These are phyloP conservation scores for Aspergillus phoenicis DNA, from an alignment of 2,329 filamentous ascomycete genomes.

Conservation along the genomic window DNA sequence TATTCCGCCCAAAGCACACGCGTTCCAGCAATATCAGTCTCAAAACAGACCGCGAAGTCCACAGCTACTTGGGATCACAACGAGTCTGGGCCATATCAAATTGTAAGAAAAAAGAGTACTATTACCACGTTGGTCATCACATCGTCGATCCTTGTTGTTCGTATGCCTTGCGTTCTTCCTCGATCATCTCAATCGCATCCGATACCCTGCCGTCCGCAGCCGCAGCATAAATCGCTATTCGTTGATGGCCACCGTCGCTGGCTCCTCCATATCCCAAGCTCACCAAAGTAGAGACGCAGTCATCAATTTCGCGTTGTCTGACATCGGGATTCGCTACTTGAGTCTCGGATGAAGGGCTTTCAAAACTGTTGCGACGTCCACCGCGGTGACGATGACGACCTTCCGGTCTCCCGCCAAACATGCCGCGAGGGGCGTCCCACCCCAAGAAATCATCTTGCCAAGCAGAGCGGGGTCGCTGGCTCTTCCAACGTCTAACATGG, in stretches of 20 bases:
- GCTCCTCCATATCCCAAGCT: conserved; percentile 45
- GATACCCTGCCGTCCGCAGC: conserved; percentile 46
- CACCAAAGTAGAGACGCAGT: conserved; percentile 44
- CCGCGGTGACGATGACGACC: conserved; percentile 1
- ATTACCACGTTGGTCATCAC: conserved; percentile 11
- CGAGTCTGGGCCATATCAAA: conserved; percentile 1
- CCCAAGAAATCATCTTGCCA: not conserved
- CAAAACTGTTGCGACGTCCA: not conserved
- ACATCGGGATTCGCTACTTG: not conserved
- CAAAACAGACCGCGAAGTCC: not conserved
- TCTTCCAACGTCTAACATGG: conserved; percentile 1
- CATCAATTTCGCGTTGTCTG: conserved; percentile 28
- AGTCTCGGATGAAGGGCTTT: not conserved
- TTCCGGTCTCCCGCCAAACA: not conserved
- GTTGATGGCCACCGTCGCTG: conserved; percentile 38
- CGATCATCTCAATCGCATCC: conserved; percentile 55
- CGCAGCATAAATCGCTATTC: conserved; percentile 49
- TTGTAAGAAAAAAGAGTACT: conserved; percentile 6
- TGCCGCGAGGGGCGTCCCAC: not conserved
- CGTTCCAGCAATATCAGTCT: conserved; percentile 3
- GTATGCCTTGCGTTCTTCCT: conserved; percentile 51
- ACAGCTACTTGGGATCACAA: conserved; percentile 1
- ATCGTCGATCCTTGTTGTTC: conserved; percentile 27
- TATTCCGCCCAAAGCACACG: not conserved
- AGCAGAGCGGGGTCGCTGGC: conserved; percentile 9